Conservation (phyloP, 495 filamentous ascomycete species). For the Tirmania nivea region DNA sequence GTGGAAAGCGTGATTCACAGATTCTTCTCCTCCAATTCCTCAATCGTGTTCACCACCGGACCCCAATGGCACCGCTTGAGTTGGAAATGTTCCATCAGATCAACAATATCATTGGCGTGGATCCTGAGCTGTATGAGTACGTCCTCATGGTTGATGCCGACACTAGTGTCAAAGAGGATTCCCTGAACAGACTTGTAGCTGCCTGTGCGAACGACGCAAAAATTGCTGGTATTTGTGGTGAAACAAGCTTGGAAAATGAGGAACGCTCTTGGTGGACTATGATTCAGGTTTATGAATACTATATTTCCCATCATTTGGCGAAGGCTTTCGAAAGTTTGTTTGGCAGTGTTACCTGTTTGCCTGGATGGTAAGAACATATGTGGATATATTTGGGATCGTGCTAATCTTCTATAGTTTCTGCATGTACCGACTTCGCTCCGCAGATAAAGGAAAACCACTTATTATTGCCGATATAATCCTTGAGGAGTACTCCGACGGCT, state of each 20-base stretch:
- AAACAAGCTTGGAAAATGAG: conserved; percentile 90
- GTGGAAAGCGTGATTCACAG: conserved; percentile 94
- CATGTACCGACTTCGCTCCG: conserved; percentile 92
- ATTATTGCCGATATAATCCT: conserved; percentile 79
- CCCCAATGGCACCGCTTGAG: conserved; percentile 85
- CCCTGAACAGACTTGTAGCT: conserved; percentile 76
- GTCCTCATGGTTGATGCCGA: conserved; percentile 95
- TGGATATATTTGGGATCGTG: neutral
- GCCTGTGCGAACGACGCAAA: conserved; percentile 85
- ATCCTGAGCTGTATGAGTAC: conserved; percentile 94
- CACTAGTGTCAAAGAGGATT: conserved; percentile 83
- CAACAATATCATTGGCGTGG: conserved; percentile 96
- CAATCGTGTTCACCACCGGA: conserved; percentile 86
- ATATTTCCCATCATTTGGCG: conserved; percentile 79
- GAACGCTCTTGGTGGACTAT: conserved; percentile 94
- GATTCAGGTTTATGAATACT: conserved; percentile 99
- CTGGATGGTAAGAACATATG: conserved; percentile 51
- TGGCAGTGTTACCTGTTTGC: conserved; percentile 89
- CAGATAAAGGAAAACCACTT: conserved; percentile 73
- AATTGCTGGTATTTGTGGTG: conserved; percentile 92
- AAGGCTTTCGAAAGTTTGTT: conserved; percentile 95
- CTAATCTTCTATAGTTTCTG: conserved; percentile 50
- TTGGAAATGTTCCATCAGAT: conserved; percentile 98
- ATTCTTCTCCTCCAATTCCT: conserved; percentile 70
- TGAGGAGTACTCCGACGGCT: conserved; percentile 63